Conservation (phyloP, 1,139 yeast genomes). For the Saccharomycopsis phalli region DNA sequence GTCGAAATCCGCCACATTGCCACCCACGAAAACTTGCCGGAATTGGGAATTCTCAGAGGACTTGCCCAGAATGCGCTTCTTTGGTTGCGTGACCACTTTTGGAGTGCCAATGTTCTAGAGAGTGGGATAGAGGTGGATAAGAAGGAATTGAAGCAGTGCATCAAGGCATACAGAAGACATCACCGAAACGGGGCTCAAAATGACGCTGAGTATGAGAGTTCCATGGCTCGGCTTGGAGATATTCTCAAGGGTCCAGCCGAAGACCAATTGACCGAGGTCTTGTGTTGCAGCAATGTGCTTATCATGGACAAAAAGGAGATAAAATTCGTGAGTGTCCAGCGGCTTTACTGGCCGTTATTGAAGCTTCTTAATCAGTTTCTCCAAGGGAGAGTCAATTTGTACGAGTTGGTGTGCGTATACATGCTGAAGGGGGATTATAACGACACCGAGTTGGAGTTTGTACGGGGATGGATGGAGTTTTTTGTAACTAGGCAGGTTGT, state of each 20-base stretch:
- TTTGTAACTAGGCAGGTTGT: too few species aligned
- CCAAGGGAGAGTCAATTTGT: too few species aligned
- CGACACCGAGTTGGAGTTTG: too few species aligned
- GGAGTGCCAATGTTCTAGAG: conserved; percentile 36
- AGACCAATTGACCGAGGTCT: conserved; percentile 9
- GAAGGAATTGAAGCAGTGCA: conserved; percentile 8
- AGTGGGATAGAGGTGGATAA: conserved; percentile 1
- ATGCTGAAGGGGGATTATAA: too few species aligned
- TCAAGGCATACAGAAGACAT: conserved; percentile 15
- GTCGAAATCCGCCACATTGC: conserved; percentile 89
- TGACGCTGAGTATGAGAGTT: conserved; percentile 4
- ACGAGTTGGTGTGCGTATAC: too few species aligned
- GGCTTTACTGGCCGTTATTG: conserved; percentile 14
- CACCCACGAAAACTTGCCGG: conserved; percentile 82
- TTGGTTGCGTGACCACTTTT: conserved; percentile 73
- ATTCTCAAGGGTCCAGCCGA: conserved; percentile 1
- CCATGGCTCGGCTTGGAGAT: conserved; percentile 2
- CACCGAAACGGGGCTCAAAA: conserved; percentile 14
- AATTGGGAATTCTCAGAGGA: conserved; percentile 53
- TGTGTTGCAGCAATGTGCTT: conserved; percentile 13
- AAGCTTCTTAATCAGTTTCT: too few species aligned
- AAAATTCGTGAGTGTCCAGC: conserved; percentile 11
- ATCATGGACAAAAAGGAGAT: conserved; percentile 11
- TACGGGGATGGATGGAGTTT: too few species aligned
- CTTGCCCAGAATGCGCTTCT: conserved; percentile 51